Base-by-base conservation (phyloP, 2,329 filamentous ascomycete species). In the Cladophialophora exuberans region DNA sequence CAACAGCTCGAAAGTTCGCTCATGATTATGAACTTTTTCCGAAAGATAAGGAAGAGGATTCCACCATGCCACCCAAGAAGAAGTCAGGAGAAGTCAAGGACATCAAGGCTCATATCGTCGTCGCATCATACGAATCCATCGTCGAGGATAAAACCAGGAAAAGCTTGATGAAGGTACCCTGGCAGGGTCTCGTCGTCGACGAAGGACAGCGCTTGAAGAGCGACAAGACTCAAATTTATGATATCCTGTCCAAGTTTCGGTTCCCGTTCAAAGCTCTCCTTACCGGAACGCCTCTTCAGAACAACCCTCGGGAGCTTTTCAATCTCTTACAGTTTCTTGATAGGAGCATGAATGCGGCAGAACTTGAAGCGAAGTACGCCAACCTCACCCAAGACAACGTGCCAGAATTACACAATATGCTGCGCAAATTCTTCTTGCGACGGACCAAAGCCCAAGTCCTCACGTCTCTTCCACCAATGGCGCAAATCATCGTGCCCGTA, bases 321-420 rank as follows among this genome's bases (percentile, higher is more conserved):
- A 99, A 97, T 67, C 79, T 99, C n/a, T 75, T 99, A 3, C 93
- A 97, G 62, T 99, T 99, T 70, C 81, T 97, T 38, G 91, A 99
- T 66, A 81, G 84, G 5, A 77, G 75, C 1, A 82, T 84, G 54
- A 73, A 91, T 63, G 92, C 94, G 0, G 83, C 83, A 28, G 73
- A 81, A 17, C 76, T 97, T 2, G 93, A 97, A 64, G 77, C 82
- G 52, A 76, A 90, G 65, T 97, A 90, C 66, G 77, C 78, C 4
- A 83, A 88, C n/a, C 78, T 97, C 45, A 91, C 89, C 6, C 86
- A 88, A 44, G 88, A 95, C 23, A 96, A 92, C 54, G 80, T 97
- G 9, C 82, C 83, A 0, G 80, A 89, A 69, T 77, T 99, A 0
- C 94, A 97, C 65, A 83, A 88, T 2, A 81, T 92, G 67, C 95